Evolutionary conservation across 352 stramenopile species (phyloP), one percentile per base, ranked within the genome.

Genomic region (Phytopythium litorale): DNA sequence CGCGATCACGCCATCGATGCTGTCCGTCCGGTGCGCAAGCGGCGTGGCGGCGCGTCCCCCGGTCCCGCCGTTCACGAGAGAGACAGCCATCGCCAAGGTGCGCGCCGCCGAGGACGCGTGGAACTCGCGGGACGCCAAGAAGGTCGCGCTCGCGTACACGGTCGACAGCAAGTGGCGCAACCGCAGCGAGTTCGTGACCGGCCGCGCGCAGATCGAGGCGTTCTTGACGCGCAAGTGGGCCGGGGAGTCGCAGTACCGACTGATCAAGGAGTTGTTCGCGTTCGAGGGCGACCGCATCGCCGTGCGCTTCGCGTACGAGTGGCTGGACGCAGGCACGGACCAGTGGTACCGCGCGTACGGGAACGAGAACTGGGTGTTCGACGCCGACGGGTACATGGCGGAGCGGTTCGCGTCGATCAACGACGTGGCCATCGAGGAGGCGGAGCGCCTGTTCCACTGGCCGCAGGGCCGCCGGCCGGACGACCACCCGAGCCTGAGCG

Each of bases 321-420:
- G 81, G 74, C 60, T 73, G 11, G 72, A 91, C 53, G 65, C 60
- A 7, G 53, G 62, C 16, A 33, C 68, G 15, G 62, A 76, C 16
- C 78, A 96, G 61, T 97, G 88, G 85, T 92, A 78, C 45, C 86
- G 88, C 15, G 73, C 85, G 25, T 92, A 96, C 58, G 89, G 89
- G 51, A 96, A 97, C 53, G 89, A 97, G 66, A 94, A 96, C 67
- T 97, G 90, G 88, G 81, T 86, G 56, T 97, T 97, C 65, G 76
- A 97, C 46, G 75, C 75, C 9, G 37, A 82, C 23, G 90, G 90
- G 4, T 79, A 81, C 62, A 97, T 97, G 88, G 72, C 83, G n/a
- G 70, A 84, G 71, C 85, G 89, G 50, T 89, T 88, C 71, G 88
- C 88, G 30, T 87, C 68, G 52, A 96, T 96, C 73, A 97, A 97